Evolutionary conservation across 202 grass and related monocot species (phyloP).

Genomic region (Hordeum pubiflorum): DNA sequence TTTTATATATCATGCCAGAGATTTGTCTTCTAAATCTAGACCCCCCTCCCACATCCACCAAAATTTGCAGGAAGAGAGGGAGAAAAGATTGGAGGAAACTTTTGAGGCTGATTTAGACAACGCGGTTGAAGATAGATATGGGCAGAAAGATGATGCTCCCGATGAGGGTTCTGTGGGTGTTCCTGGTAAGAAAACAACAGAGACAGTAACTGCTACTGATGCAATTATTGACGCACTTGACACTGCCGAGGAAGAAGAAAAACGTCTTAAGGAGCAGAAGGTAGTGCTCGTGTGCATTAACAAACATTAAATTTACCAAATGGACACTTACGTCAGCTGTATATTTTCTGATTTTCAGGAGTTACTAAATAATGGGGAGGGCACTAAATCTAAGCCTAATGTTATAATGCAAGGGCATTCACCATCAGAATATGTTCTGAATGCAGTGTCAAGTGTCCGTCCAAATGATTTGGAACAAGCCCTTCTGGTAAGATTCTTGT

Average conservation of each 20-base stretch:
- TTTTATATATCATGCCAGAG: neutral
- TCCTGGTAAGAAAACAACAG: slow-evolving; percentile 83
- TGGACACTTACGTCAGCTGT: slow-evolving; percentile 1
- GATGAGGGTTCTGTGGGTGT: slow-evolving; percentile 84
- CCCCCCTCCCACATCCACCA: neutral
- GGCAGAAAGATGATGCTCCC: slow-evolving; percentile 65
- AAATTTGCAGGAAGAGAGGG: slow-evolving; percentile 66
- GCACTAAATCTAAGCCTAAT: slow-evolving; percentile 55
- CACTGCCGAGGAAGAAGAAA: slow-evolving; percentile 75
- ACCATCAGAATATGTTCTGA: slow-evolving; percentile 81
- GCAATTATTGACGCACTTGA: slow-evolving; percentile 92
- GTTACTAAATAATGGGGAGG: slow-evolving; percentile 48
- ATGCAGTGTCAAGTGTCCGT: slow-evolving; percentile 57
- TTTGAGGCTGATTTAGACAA: slow-evolving; percentile 86
- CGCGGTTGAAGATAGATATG: slow-evolving; percentile 61
- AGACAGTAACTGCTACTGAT: slow-evolving; percentile 76
- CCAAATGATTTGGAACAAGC: slow-evolving; percentile 89
- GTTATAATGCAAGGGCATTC: slow-evolving; percentile 72
- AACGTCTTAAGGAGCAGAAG: slow-evolving; percentile 66
- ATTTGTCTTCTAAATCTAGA: neutral
- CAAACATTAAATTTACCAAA: neutral
- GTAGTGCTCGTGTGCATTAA: neutral
- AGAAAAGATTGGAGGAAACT: slow-evolving; percentile 91
- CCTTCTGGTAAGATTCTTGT: slow-evolving; percentile 48
- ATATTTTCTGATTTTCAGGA: slow-evolving; percentile 41